Evolutionary conservation across 306 rosid genomes (phyloP).

Genomic region (Prosopis cineraria): DNA sequence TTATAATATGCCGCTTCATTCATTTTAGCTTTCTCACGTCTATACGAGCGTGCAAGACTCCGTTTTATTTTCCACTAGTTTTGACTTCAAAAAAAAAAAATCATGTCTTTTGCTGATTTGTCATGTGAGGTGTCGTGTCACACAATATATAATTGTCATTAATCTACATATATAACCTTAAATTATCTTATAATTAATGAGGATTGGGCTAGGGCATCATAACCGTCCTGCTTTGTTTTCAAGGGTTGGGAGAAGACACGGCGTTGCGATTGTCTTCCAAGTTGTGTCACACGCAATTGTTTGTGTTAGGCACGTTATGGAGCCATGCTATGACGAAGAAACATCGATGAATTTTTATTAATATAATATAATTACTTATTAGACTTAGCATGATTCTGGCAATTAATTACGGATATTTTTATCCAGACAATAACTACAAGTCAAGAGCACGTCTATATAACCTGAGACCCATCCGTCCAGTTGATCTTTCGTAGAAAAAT

Average conservation of each 20-base stretch:
- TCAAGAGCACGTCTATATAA: conserved; percentile 23
- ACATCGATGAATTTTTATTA: conserved; percentile 22
- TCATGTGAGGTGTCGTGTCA: background rate
- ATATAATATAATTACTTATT: conserved; percentile 33
- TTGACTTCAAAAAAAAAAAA: background rate
- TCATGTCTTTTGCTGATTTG: background rate
- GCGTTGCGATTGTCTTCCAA: conserved; percentile 27
- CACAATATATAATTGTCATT: background rate
- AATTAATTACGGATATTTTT: conserved; percentile 39
- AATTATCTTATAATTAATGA: background rate
- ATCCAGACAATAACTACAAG: conserved; percentile 23
- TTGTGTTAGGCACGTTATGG: conserved; percentile 69
- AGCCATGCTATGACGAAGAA: conserved; percentile 41
- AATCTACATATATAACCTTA: background rate
- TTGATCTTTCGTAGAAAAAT: conserved; percentile 1
- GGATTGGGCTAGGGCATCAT: too few relatives aligned
- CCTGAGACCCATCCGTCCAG: background rate
- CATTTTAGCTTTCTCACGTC: conserved; percentile 28
- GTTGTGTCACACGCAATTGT: conserved; percentile 38
- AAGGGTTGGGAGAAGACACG: conserved; percentile 16
- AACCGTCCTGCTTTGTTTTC: conserved; percentile 18
- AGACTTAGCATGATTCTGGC: conserved; percentile 47
- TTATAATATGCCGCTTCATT: conserved; percentile 22
- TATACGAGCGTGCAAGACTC: conserved; percentile 41
- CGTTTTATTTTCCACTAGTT: background rate